Evolutionary conservation across 2,329 filamentous ascomycete species (phyloP).

Genomic region (Incumbomyces delicatus): DNA sequence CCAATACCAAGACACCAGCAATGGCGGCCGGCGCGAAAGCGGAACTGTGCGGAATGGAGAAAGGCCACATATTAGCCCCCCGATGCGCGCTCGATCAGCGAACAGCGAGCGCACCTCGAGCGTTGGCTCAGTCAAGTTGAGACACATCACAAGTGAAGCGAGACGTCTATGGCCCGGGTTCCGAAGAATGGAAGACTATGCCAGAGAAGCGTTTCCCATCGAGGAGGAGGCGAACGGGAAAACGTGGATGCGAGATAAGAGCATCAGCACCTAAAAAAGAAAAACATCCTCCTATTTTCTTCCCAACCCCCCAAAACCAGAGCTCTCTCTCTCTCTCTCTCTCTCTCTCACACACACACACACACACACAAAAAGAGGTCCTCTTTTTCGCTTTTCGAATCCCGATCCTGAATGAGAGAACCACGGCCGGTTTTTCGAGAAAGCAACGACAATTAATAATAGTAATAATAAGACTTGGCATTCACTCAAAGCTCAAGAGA

Average conservation of each 20-base stretch:
- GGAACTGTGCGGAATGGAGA: conserved; percentile 11
- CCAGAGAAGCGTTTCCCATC: conserved; percentile 81
- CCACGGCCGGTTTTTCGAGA: too few relatives aligned
- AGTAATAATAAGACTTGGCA: too few relatives aligned
- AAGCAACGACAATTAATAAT: too few relatives aligned
- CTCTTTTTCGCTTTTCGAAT: too few relatives aligned
- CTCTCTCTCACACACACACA: too few relatives aligned
- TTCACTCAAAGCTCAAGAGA: too few relatives aligned
- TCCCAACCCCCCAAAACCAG: too few relatives aligned
- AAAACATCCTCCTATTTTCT: too few relatives aligned
- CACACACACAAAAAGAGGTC: too few relatives aligned
- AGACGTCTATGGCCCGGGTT: conserved; percentile 84
- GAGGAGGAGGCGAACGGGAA: conserved; percentile 91
- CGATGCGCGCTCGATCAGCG: background rate
- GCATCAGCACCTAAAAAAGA: conserved; percentile 17
- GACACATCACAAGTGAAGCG: conserved; percentile 61
- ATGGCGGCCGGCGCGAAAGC: conserved; percentile 14
- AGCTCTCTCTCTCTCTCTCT: too few relatives aligned
- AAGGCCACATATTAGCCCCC: background rate
- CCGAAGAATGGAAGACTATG: conserved; percentile 85
- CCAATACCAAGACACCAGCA: conserved; percentile 23
- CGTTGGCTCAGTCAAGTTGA: conserved; percentile 5
- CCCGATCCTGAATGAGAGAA: too few relatives aligned
- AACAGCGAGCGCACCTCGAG: conserved; percentile 5
- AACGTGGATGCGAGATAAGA: conserved; percentile 70